These are phyloP conservation scores for Neofusicoccum ribis DNA, from an alignment of 2,329 filamentous ascomycete species.

Conservation along the genomic window DNA sequence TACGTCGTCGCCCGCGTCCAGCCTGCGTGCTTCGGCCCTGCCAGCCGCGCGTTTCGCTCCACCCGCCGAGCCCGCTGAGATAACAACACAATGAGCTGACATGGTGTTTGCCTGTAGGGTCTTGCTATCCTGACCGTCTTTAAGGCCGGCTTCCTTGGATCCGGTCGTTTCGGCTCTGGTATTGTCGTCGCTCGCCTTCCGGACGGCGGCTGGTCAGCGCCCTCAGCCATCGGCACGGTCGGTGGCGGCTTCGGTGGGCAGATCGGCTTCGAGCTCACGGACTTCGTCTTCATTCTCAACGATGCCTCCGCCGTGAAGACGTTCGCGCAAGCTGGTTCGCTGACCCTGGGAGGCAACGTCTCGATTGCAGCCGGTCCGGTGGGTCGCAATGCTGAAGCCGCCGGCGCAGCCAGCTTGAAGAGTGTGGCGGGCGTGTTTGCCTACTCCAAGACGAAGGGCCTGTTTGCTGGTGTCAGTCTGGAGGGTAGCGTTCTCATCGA, in stretches of 20 bases:
- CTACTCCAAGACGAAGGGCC: constrained; percentile 96
- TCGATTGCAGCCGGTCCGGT: constrained; percentile 92
- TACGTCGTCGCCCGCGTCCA: constrained; percentile 37
- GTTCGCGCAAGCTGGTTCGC: constrained; percentile 86
- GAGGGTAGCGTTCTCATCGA: constrained; percentile 94
- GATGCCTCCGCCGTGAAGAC: constrained; percentile 85
- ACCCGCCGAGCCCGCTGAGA: neutral
- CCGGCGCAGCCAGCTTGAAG: constrained; percentile 86
- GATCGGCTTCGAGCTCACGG: constrained; percentile 83
- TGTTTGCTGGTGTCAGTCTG: constrained; percentile 93
- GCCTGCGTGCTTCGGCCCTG: neutral
- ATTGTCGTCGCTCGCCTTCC: constrained; percentile 77
- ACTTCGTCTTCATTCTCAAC: constrained; percentile 98
- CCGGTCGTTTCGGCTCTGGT: constrained; percentile 77
- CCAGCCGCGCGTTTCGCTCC: constrained; percentile 14
- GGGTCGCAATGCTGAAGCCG: constrained; percentile 92
- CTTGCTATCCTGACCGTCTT: constrained; percentile 84
- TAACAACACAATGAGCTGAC: constrained; percentile 16
- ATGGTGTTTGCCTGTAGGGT: constrained; percentile 51
- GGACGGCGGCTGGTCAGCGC: constrained; percentile 78
- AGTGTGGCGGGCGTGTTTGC: constrained; percentile 91
- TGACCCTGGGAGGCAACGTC: constrained; percentile 94
- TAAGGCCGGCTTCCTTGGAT: constrained; percentile 84
- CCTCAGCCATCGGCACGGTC: constrained; percentile 76
- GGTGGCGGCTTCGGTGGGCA: constrained; percentile 83